Percentiles rank a stretch among this genome's conserved stretches.
phyloP scores from a whole-genome alignment of 106 monocot species.

The Apostasia shenzhenica region DNA sequence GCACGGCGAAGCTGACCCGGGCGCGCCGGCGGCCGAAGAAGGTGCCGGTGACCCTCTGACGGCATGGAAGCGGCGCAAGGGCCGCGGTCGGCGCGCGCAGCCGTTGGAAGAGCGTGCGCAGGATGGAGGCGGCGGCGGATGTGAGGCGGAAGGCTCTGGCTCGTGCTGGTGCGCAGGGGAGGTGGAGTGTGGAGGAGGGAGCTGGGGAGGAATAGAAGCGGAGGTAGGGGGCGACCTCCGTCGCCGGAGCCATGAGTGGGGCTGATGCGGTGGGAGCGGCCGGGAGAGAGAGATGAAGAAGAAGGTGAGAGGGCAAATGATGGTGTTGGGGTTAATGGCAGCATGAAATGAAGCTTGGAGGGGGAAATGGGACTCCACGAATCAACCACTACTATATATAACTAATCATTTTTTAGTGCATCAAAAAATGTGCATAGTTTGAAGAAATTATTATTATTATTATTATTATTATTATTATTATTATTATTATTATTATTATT shows the following conservation, averaged over 20 bases:
- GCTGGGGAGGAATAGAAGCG: slow-evolving; percentile 4
- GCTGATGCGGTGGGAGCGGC: neutral
- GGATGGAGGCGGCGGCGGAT: slow-evolving; percentile 1
- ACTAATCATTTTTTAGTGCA: too few relatives aligned
- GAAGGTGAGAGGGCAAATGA: neutral
- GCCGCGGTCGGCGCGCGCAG: neutral
- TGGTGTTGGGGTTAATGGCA: neutral
- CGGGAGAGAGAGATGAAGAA: too few relatives aligned
- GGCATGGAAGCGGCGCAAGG: neutral
- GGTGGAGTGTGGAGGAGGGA: slow-evolving; percentile 1
- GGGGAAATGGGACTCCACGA: too few relatives aligned
- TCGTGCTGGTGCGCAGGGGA: slow-evolving; percentile 5
- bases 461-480: too few relatives aligned
- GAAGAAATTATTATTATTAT: too few relatives aligned
- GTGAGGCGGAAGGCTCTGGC: neutral
- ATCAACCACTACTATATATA: too few relatives aligned
- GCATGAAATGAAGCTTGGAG: neutral
- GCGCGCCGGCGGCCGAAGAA: slow-evolving; percentile 46
- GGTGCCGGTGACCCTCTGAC: slow-evolving; percentile 29
- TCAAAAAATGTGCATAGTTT: too few relatives aligned
- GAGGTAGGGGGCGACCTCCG: neutral
- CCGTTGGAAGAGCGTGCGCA: slow-evolving; percentile 28
- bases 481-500: too few relatives aligned
- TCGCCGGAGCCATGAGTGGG: neutral
- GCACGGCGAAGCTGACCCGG: slow-evolving; percentile 45